Evolutionary conservation across 805 yeast species (phyloP).

Genomic region (Ogataea minuta): DNA sequence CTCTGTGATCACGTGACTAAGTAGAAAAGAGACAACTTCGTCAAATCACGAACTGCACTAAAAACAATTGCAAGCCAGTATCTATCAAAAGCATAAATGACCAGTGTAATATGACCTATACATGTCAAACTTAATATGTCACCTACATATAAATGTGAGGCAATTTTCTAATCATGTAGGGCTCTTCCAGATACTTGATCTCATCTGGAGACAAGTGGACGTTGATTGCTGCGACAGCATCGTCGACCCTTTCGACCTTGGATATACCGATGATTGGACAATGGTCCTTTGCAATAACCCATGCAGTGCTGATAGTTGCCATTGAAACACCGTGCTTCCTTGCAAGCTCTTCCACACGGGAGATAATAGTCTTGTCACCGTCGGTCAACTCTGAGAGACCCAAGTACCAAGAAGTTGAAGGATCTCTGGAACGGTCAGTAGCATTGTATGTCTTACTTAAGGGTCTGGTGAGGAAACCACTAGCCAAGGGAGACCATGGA

Average conservation of each 20-base stretch:
- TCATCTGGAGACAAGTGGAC: slow-evolving; percentile 40
- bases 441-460: slow-evolving; percentile 1
- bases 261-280: slow-evolving; percentile 56
- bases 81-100: no score
- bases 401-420: slow-evolving; percentile 6
- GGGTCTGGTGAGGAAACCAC: slow-evolving; percentile 56
- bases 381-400: slow-evolving; percentile 21
- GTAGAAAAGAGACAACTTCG: no score
- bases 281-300: slow-evolving; percentile 51
- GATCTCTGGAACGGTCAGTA: slow-evolving; percentile 6
- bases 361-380: slow-evolving; percentile 37
- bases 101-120: no score
- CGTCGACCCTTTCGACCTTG: slow-evolving; percentile 49
- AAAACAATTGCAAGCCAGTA: no score
- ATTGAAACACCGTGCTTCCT: slow-evolving; percentile 44
- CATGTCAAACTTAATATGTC: no score
- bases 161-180: slow-evolving; percentile 29
- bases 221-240: slow-evolving; percentile 43
- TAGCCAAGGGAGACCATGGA: slow-evolving; percentile 62
- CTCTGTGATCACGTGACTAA: no score
- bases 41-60: no score
- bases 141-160: no score
- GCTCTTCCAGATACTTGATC: slow-evolving; percentile 37
- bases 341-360: slow-evolving; percentile 53
- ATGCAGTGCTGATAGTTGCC: slow-evolving; percentile 53